phyloP scores from a whole-genome alignment of 176 grass and related monocot species.

The Oryza brachyantha region DNA sequence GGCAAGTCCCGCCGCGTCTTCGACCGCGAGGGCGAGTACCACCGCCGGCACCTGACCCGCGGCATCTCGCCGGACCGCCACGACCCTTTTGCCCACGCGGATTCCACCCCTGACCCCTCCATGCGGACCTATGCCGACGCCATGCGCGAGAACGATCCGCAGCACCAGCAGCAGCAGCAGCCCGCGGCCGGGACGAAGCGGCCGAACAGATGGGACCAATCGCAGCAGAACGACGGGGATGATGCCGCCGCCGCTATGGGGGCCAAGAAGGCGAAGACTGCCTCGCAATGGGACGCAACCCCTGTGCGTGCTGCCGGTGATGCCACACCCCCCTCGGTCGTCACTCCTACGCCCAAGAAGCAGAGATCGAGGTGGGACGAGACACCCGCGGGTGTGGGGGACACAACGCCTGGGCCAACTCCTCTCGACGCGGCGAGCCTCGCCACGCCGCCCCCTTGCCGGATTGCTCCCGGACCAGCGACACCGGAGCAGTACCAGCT shows the following conservation, averaged over 20 bases:
- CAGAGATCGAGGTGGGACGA: slow-evolving; percentile 97
- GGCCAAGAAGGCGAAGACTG: slow-evolving; percentile 60
- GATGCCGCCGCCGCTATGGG: slow-evolving; percentile 35
- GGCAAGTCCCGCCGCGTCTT: slow-evolving; percentile 62
- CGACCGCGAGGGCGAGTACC: slow-evolving; percentile 94
- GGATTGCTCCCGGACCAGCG: slow-evolving; percentile 57
- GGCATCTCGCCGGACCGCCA: slow-evolving; percentile 88
- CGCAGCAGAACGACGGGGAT: slow-evolving; percentile 41
- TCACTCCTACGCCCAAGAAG: slow-evolving; percentile 87
- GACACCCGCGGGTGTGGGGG: slow-evolving; percentile 69
- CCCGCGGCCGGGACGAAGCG: slow-evolving; percentile 46
- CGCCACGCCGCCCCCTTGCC: slow-evolving; percentile 45
- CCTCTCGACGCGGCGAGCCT: slow-evolving; percentile 62
- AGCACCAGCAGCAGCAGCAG: slow-evolving; percentile 55
- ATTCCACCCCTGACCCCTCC: slow-evolving; percentile 79
- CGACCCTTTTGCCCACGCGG: slow-evolving; percentile 73
- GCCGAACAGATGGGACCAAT: slow-evolving; percentile 94
- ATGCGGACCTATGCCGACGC: slow-evolving; percentile 75
- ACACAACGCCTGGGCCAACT: too few species aligned
- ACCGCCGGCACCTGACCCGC: slow-evolving; percentile 54
- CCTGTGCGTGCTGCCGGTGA: slow-evolving; percentile 69
- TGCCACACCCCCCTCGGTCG: slow-evolving; percentile 59
- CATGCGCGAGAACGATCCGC: slow-evolving; percentile 64
- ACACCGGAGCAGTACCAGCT: slow-evolving; percentile 91
- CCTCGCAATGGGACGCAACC: slow-evolving; percentile 78